A percentile compares a stretch with the other conserved stretches of the same genome.
These are phyloP conservation scores for Solanum hybrid DNA, from an alignment of 305 asterid species.

Conservation along the genomic window DNA sequence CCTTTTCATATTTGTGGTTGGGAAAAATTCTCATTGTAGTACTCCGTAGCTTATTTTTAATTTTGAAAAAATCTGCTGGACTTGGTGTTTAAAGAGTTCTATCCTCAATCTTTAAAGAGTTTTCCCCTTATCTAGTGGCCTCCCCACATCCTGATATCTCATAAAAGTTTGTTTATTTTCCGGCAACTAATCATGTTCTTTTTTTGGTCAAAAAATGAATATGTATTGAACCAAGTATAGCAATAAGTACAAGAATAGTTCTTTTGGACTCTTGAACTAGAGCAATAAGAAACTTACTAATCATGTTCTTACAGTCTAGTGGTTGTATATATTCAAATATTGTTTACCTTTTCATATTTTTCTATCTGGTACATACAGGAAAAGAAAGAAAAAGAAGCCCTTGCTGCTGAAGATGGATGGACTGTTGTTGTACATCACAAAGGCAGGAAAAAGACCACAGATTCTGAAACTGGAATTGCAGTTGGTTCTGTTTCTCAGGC, in stretches of 20 bases:
- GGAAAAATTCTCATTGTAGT: background rate
- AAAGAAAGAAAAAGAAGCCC: slow-evolving; percentile 62
- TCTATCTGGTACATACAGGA: slow-evolving; percentile 37
- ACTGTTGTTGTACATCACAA: slow-evolving; percentile 85
- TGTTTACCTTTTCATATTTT: background rate
- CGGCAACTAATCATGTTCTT: background rate
- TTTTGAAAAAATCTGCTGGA: background rate
- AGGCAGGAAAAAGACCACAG: slow-evolving; percentile 90
- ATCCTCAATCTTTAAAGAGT: background rate
- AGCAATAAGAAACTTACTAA: background rate
- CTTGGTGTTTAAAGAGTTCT: background rate
- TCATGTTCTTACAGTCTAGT: background rate
- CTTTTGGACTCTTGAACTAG: background rate
- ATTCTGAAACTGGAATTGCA: slow-evolving; percentile 64
- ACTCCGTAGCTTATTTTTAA: background rate
- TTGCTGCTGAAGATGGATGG: slow-evolving; percentile 92
- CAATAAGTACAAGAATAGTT: background rate
- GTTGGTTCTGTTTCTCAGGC: slow-evolving; percentile 91
- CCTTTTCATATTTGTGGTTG: background rate
- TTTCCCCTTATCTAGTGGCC: background rate
- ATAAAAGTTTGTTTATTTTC: background rate
- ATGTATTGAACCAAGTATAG: background rate
- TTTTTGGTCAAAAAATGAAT: background rate
- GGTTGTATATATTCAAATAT: background rate
- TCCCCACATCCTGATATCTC: background rate